Evolutionary conservation across 306 rosid genomes (phyloP), one percentile per base, ranked within the genome.

Genomic region (Albizia julibrissin): DNA sequence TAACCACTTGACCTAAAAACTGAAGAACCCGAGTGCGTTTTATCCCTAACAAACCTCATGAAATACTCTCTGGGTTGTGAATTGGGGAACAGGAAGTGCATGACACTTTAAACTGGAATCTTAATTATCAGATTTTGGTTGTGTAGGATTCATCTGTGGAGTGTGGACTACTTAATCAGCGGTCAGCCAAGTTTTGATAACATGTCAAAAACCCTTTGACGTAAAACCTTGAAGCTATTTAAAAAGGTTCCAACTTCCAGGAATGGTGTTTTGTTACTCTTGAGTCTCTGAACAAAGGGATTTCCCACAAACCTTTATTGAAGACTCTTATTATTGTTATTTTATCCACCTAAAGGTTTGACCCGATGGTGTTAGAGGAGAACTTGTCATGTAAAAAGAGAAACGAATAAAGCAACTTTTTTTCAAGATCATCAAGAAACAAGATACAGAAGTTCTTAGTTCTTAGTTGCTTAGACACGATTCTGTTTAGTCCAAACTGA

Each of bases 351-450:
- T 61, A 13, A 79, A 31, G 78, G 62, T 61, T 47, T 52, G 59
- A 52, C 19, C 16, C 42, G 49, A 26, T 34, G 72, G 50, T 61
- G 18, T 52, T 70, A 43, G 37, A 42, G 4, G 49, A 6, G 22
- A 59, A 71, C 78, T 29, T 71, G 37, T 46, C 61, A 47, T 62
- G 29, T 27, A 26, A 42, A 65, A 43, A 71, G 27, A 11, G 31
- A n/a, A n/a, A 47, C 26, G 56, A 74, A 33, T 19, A 66, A 74
- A 61, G 59, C 44, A 58, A 80, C 78, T 71, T 80, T 37, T 21
- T 80, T 61, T 14, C 34, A 29, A 80, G 46, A 75, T 54, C 15
- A 47, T 50, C 26, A 15, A 2, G 42, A 46, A 66, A 65, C 44
- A 33, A 33, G 74, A 77, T 21, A 52, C 64, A 44, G 7, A 47